phyloP scores from a whole-genome alignment of 768 basidiomycete species.

The Boletus sp. region DNA sequence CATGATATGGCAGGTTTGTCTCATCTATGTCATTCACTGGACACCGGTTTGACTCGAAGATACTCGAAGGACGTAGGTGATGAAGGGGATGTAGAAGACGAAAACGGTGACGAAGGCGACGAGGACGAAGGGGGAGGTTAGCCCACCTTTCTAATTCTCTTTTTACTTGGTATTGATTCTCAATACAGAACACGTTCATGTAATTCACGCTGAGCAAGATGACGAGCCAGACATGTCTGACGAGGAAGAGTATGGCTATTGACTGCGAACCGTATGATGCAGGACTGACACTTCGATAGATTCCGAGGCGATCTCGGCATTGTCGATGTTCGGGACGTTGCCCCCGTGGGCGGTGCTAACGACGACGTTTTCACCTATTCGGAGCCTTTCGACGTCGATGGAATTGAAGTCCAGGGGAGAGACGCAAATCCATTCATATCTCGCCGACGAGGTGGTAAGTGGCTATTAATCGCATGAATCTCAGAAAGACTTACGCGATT shows the following conservation, averaged over 20 bases:
- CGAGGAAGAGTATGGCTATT: constrained; percentile 55
- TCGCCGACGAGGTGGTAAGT: constrained; percentile 46
- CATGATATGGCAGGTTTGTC: constrained; percentile 56
- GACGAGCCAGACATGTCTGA: constrained; percentile 64
- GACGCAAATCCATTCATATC: constrained; percentile 41
- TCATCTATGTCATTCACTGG: not conserved
- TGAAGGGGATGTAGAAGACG: constrained; percentile 53
- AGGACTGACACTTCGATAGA: constrained; percentile 28
- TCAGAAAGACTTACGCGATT: not conserved
- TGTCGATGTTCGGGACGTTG: constrained; percentile 34
- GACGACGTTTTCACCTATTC: constrained; percentile 57
- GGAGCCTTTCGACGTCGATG: constrained; percentile 48
- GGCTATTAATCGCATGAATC: not conserved
- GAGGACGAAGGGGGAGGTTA: constrained; percentile 25
- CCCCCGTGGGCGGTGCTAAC: constrained; percentile 27
- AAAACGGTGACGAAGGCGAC: constrained; percentile 58
- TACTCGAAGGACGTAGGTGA: constrained; percentile 50
- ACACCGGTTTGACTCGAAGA: constrained; percentile 9
- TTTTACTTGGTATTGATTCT: constrained; percentile 8
- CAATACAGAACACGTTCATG: constrained; percentile 46
- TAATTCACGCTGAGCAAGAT: constrained; percentile 60
- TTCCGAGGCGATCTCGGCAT: constrained; percentile 40
- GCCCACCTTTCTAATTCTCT: not conserved
- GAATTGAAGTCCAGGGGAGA: constrained; percentile 43
- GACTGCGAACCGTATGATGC: not conserved